Percentiles rank a stretch among this genome's conserved stretches.
phyloP scores from a whole-genome alignment of 1,139 yeast genomes.

The Geotrichum klebahnii region DNA sequence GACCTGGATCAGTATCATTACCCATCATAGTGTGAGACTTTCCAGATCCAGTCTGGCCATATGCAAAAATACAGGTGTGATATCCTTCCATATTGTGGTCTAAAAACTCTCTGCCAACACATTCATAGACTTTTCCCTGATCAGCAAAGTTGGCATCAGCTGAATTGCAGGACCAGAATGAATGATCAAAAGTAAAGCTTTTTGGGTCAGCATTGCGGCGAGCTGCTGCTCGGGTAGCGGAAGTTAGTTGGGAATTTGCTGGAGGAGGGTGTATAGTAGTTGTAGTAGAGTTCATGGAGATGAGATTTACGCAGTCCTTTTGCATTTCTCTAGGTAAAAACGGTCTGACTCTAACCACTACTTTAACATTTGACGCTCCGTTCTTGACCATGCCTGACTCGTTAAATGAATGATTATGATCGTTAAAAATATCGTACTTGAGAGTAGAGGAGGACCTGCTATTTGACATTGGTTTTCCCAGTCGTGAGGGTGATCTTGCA shows the following conservation, averaged over 20 bases:
- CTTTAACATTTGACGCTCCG: slow-evolving; percentile 38
- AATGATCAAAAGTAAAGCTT: slow-evolving; percentile 52
- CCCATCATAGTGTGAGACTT: slow-evolving; percentile 79
- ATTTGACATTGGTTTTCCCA: neutral
- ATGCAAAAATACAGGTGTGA: slow-evolving; percentile 69
- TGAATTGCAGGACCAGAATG: slow-evolving; percentile 49
- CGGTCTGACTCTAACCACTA: slow-evolving; percentile 42
- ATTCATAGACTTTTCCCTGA: slow-evolving; percentile 50
- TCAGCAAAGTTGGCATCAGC: slow-evolving; percentile 44
- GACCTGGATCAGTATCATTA: slow-evolving; percentile 47
- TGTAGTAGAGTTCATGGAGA: slow-evolving; percentile 31
- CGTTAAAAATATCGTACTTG: slow-evolving; percentile 7
- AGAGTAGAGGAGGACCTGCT: slow-evolving; percentile 2
- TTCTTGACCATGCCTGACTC: too few relatives aligned
- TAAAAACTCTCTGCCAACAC: slow-evolving; percentile 56
- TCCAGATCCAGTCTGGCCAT: slow-evolving; percentile 77
- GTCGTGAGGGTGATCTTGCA: neutral
- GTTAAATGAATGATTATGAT: too few relatives aligned
- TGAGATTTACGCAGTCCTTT: slow-evolving; percentile 28
- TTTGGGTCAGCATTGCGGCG: slow-evolving; percentile 31
- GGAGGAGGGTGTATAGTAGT: slow-evolving; percentile 31
- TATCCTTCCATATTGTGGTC: slow-evolving; percentile 63
- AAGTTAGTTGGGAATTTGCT: slow-evolving; percentile 13
- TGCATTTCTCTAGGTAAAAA: slow-evolving; percentile 35
- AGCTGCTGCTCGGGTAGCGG: slow-evolving; percentile 19